Evolutionary conservation across 2,329 filamentous ascomycete species (phyloP), one percentile per base, ranked within the genome.

Genomic region (Neofusicoccum umdonicola): DNA sequence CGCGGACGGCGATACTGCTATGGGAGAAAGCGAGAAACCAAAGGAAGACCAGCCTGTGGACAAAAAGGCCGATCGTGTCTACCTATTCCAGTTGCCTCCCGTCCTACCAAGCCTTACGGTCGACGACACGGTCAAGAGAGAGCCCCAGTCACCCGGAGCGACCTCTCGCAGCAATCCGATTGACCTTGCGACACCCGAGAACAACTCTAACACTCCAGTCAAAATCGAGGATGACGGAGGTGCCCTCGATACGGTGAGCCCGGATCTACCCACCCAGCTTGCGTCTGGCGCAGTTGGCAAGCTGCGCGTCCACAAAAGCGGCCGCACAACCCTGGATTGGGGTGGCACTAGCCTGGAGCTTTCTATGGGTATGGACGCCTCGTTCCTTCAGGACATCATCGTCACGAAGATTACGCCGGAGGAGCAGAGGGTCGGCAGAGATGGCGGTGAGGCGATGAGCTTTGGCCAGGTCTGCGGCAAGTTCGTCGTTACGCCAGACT

Each of bases 391-490:
- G 74, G 87, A 89, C 71, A 83, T 85, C 0, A 77, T 88, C 27
- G 72, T 82, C 19, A 71, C 75, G 11, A 72, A 70, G 58, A 70
- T 69, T 27, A 73, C 72, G 13, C 39, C 45, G 6, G 72, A 73
- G 17, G 71, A 74, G 35, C 74, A 77, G 45, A 66, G 72, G n/a
- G 71, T 67, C 13, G 67, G 70, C 3, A 75, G 79, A 48, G 69
- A 73, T 37, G 76, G 73, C 13, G 81, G 80, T 1, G 78, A 79
- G 64, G 81, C 83, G 42, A 83, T 82, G 74, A 82, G 82, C 2
- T 84, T 89, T 78, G 87, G 86, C 8, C 82, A 87, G 69, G 79
- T 89, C n/a, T 85, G 83, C 73, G 85, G 84, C 62, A 88, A 88
- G 74, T 88, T 88, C 71, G 84, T 88, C 2, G 83, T 88, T 39